A percentile compares a stretch with the other conserved stretches of the same genome.
Conservation (phyloP, 2,329 filamentous ascomycete genomes). For the Amauroascus verrucosus region DNA sequence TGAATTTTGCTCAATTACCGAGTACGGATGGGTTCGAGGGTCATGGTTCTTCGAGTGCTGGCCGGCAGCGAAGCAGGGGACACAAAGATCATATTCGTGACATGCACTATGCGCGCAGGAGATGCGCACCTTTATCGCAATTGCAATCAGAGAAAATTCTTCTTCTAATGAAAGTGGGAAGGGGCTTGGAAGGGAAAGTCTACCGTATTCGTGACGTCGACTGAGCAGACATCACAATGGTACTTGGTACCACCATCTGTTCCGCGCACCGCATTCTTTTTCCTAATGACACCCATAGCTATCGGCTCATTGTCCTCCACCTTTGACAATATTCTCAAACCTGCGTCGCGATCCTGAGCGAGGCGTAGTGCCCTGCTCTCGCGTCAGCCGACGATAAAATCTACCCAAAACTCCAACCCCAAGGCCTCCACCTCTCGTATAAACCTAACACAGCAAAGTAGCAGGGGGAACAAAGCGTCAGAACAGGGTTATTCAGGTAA, state of each 20-base stretch:
- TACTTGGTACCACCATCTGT: slow-evolving; percentile 88
- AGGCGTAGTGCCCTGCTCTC: slow-evolving; percentile 7
- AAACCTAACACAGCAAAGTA: not conserved
- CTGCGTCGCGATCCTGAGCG: slow-evolving; percentile 7
- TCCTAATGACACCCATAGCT: slow-evolving; percentile 84
- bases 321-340: slow-evolving; percentile 1
- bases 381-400: slow-evolving; percentile 7
- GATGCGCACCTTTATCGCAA: slow-evolving; percentile 69
- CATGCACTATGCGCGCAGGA: slow-evolving; percentile 75
- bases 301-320: slow-evolving; percentile 13
- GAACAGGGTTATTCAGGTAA: not conserved
- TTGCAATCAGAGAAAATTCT: slow-evolving; percentile 1
- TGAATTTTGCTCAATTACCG: slow-evolving; percentile 95
- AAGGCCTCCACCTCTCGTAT: not conserved
- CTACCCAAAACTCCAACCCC: not conserved
- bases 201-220: slow-evolving; percentile 94
- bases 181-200: slow-evolving; percentile 28
- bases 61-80: slow-evolving; percentile 82
- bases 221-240: slow-evolving; percentile 92
- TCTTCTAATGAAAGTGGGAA: not conserved
- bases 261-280: slow-evolving; percentile 78
- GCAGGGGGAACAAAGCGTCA: not conserved
- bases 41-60: slow-evolving; percentile 73
- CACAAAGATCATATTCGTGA: slow-evolving; percentile 92
- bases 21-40: slow-evolving; percentile 73